A percentile compares a stretch with the other conserved stretches of the same genome.
phyloP scores from a whole-genome alignment of 768 basidiomycete genomes.

The Coprinellus micaceus region DNA sequence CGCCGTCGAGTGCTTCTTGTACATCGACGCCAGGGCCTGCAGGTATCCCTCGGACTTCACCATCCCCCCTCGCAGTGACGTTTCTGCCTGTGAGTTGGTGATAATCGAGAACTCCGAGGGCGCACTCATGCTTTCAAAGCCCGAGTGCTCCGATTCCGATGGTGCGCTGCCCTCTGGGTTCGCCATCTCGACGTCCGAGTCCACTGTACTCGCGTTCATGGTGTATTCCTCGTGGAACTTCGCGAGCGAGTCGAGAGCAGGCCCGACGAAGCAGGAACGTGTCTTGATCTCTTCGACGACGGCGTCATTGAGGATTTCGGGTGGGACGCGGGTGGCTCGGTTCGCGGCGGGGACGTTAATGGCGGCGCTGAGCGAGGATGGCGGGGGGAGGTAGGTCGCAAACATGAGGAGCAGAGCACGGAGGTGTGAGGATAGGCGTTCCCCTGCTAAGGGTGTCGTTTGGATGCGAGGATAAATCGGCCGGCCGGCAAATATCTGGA shows the following conservation, averaged over 20 bases:
- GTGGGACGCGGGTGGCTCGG: slow-evolving; percentile 65
- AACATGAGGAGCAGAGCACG: slow-evolving; percentile 78
- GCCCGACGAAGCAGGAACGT: slow-evolving; percentile 84
- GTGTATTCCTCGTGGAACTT: slow-evolving; percentile 26
- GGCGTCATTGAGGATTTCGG: slow-evolving; percentile 72
- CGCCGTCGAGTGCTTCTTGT: slow-evolving; percentile 73
- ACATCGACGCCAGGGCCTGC: slow-evolving; percentile 66
- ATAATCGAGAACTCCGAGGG: slow-evolving; percentile 60
- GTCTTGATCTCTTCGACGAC: slow-evolving; percentile 91
- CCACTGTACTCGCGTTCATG: slow-evolving; percentile 1
- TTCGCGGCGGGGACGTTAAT: slow-evolving; percentile 60
- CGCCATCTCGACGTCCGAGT: slow-evolving; percentile 38
- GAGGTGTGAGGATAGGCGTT: slow-evolving; percentile 73
- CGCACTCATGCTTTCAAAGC: slow-evolving; percentile 39
- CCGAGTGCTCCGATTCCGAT: slow-evolving; percentile 59
- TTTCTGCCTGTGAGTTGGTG: slow-evolving; percentile 39
- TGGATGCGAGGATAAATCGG: slow-evolving; percentile 80
- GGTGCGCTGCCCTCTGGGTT: slow-evolving; percentile 28
- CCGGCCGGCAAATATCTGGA: slow-evolving; percentile 83
- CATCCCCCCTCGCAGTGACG: slow-evolving; percentile 17
- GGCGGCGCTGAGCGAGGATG: slow-evolving; percentile 62
- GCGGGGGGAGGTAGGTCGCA: slow-evolving; percentile 82
- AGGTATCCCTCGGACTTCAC: slow-evolving; percentile 47
- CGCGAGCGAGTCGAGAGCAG: slow-evolving; percentile 43
- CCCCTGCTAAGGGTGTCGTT: slow-evolving; percentile 87